Evolutionary conservation across 768 basidiomycete genomes (phyloP), one percentile per base, ranked within the genome.

Genomic region (Lanmaoa rubissima): DNA sequence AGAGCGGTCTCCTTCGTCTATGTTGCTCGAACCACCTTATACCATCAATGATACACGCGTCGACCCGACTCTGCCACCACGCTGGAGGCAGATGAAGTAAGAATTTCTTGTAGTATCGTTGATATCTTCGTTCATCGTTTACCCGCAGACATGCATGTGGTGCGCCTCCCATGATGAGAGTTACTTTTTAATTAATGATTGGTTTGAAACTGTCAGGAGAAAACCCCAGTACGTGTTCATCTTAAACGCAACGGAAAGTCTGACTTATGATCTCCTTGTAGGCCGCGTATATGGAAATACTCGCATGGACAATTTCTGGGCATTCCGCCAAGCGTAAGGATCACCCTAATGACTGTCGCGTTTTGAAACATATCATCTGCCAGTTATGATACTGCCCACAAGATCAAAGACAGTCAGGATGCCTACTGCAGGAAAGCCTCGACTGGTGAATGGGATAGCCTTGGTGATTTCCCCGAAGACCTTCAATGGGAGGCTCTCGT

Each of bases 61-160:
- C 1, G 75, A 79, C 51, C 60, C 68, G 49, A 65, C 74, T 16
- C 57, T 73, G 16, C 76, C 84, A 35, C 73, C 79, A 24, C 81
- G 82, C 41, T 93, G 90, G 90, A 75, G 93, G 48, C 85, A 94
- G 66, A 82, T 95, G 80, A 91, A 92, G 87, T 88, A 66, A 63
- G 77, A 65, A 21, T 26, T 39, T 52, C 44, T 34, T 28, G 41
- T 59, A 16, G 24, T 42, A 17, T 48, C 10, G 17, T n/a, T 50
- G 13, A 31, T 56, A 42, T 53, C 14, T 28, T 48, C 21, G 34
- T 50, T 48, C 51, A 63, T 55, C 36, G 9, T 34, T 53, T 40
- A 3, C 48, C 54, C 50, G 14, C 43, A 86, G 82, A 60, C 85
- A 86, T 67, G 83, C 86, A 21, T 87, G 86, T 58, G 88, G 83